Evolutionary conservation across 495 filamentous ascomycete genomes (phyloP).

Genomic region (Neurospora hispaniola): DNA sequence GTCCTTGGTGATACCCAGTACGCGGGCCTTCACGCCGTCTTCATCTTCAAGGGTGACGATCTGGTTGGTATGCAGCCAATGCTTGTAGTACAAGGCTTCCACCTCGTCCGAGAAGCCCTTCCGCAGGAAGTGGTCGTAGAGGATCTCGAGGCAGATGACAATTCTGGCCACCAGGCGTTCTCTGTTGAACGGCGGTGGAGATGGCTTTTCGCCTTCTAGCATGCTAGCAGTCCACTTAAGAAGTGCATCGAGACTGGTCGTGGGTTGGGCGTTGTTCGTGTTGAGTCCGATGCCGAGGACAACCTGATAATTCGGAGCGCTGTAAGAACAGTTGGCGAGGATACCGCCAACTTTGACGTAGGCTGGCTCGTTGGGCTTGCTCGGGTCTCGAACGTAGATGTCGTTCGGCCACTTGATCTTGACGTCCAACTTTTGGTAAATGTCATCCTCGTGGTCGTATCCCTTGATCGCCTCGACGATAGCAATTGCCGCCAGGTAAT

Average conservation of each 20-base stretch:
- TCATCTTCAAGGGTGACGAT: constrained; percentile 81
- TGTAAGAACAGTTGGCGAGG: constrained; percentile 80
- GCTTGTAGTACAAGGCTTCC: constrained; percentile 68
- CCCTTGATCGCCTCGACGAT: constrained; percentile 73
- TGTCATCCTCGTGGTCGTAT: constrained; percentile 44
- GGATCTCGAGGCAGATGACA: constrained; percentile 62
- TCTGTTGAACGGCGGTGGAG: constrained; percentile 48
- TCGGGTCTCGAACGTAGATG: constrained; percentile 74
- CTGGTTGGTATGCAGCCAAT: constrained; percentile 89
- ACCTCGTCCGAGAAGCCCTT: constrained; percentile 62
- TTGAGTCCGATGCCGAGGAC: constrained; percentile 89
- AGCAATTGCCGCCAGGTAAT: constrained; percentile 88
- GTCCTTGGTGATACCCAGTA: constrained; percentile 81
- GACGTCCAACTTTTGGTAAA: constrained; percentile 61
- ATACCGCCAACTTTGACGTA: constrained; percentile 94
- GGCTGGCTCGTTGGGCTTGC: constrained; percentile 40
- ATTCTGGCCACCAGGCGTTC: constrained; percentile 82
- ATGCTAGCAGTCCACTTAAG: constrained; percentile 27
- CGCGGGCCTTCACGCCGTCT: constrained; percentile 64
- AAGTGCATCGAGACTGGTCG: constrained; percentile 73
- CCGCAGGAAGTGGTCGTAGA: constrained; percentile 64
- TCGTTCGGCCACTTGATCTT: constrained; percentile 98
- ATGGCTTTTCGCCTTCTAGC: not conserved
- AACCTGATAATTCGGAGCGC: constrained; percentile 63
- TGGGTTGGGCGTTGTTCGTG: constrained; percentile 73